Conservation (phyloP, 805 yeast genomes). For the Kluyveromyces wickerhamii region DNA sequence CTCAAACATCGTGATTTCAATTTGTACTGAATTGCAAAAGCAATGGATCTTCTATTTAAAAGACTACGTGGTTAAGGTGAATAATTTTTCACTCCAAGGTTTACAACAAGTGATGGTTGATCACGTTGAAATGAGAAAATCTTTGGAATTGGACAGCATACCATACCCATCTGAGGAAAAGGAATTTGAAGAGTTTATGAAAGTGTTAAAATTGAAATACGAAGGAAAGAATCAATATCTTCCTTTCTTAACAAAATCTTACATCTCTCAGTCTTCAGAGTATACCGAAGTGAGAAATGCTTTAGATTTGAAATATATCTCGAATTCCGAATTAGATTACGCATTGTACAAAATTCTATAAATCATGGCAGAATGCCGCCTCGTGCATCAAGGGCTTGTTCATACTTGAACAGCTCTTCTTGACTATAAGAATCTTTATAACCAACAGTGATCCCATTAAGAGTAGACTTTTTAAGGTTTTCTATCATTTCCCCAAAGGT, state of each 20-base stretch:
- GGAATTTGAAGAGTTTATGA: slow-evolving; percentile 19
- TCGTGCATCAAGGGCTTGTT: slow-evolving; percentile 4
- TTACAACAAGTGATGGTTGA: slow-evolving; percentile 29
- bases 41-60: slow-evolving; percentile 27
- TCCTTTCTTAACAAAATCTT: slow-evolving; percentile 16
- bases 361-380: slow-evolving; percentile 1
- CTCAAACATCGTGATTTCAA: slow-evolving; percentile 12
- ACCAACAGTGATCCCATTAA: slow-evolving; percentile 4
- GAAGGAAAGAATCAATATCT: slow-evolving; percentile 12
- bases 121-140: slow-evolving; percentile 23
- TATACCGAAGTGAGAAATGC: slow-evolving; percentile 3
- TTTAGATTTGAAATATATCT: slow-evolving; percentile 10
- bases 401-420: slow-evolving; percentile 10
- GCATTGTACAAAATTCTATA: slow-evolving; percentile 28
- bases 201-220: slow-evolving; percentile 25
- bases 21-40: slow-evolving; percentile 22
- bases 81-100: slow-evolving; percentile 30
- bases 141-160: slow-evolving; percentile 16
- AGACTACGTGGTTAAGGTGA: slow-evolving; percentile 31
- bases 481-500: slow-evolving; percentile 55
- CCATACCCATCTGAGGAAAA: slow-evolving; percentile 18
- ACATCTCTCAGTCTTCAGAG: slow-evolving; percentile 11
- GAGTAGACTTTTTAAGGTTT: slow-evolving; percentile 28
- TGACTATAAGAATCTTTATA: slow-evolving; percentile 12
- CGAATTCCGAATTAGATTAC: slow-evolving; percentile 32